Evolutionary conservation across 1,284 basidiomycete genomes (phyloP).

Genomic region (Gomphus sp.): DNA sequence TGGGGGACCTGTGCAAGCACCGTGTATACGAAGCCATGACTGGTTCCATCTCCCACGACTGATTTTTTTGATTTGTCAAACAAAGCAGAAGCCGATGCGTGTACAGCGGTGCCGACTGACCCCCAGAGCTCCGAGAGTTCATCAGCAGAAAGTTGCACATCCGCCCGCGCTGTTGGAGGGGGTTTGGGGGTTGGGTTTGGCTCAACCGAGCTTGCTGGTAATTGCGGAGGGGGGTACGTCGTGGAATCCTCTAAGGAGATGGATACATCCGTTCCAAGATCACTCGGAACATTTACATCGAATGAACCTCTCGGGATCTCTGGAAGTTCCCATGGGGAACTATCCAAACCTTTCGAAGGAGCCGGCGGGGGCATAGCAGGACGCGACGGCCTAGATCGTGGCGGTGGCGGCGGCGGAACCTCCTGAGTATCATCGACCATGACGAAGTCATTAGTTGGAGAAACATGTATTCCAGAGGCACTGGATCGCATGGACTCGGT

Average conservation of each 20-base stretch:
- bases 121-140: constrained; percentile 65
- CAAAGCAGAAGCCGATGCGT: constrained; percentile 56
- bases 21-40: constrained; percentile 64
- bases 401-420: constrained; percentile 32
- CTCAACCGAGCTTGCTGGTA: constrained; percentile 2
- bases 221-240: constrained; percentile 19
- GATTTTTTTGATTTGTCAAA: constrained; percentile 67
- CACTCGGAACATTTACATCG: constrained; percentile 17
- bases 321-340: constrained; percentile 36
- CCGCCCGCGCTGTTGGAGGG: constrained; percentile 7
- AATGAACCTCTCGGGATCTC: constrained; percentile 32
- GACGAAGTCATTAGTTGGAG: constrained; percentile 41
- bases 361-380: constrained; percentile 16
- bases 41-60: constrained; percentile 77
- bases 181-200: constrained; percentile 12
- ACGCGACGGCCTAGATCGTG: constrained; percentile 31
- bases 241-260: constrained; percentile 41
- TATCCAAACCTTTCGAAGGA: constrained; percentile 13
- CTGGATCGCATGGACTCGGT: constrained; percentile 20
- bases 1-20: constrained; percentile 54
- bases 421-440: constrained; percentile 45
- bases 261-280: constrained; percentile 22
- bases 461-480: constrained; percentile 13
- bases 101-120: constrained; percentile 66
- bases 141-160: constrained; percentile 35